Conservation (phyloP, 1,284 basidiomycete species). For the Cutaneotrichosporon sp. region DNA sequence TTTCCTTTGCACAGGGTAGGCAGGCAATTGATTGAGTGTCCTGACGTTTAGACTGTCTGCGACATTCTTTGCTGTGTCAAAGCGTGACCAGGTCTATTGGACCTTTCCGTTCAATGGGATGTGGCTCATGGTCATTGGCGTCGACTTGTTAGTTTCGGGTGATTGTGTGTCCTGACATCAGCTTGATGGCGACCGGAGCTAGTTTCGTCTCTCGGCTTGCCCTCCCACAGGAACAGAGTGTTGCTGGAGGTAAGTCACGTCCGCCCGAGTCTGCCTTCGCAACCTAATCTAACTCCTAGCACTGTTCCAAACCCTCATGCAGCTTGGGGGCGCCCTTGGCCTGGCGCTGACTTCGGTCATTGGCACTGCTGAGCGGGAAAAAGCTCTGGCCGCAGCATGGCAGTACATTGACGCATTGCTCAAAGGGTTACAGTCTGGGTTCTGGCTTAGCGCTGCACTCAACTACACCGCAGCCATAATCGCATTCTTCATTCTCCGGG, state of each 20-base stretch:
- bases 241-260: slow-evolving; percentile 52
- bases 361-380: slow-evolving; percentile 38
- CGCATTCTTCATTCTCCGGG: slow-evolving; percentile 26
- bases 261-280: too few species aligned
- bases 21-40: slow-evolving; percentile 1
- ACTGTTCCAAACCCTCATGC: slow-evolving; percentile 34
- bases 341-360: slow-evolving; percentile 67
- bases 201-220: slow-evolving; percentile 66
- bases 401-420: slow-evolving; percentile 16
- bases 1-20: slow-evolving; percentile 51
- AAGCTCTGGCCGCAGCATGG: slow-evolving; percentile 15
- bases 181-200: slow-evolving; percentile 62
- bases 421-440: slow-evolving; percentile 33
- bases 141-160: slow-evolving; percentile 52
- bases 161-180: background rate
- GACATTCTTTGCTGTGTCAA: slow-evolving; percentile 67
- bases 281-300: too few species aligned
- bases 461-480: slow-evolving; percentile 27
- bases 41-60: slow-evolving; percentile 50
- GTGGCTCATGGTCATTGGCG: slow-evolving; percentile 62
- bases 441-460: slow-evolving; percentile 36
- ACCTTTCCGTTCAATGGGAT: slow-evolving; percentile 7
- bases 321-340: slow-evolving; percentile 66
- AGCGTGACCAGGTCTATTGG: slow-evolving; percentile 33
- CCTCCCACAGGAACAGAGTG: slow-evolving; percentile 63